Evolutionary conservation across 2,329 filamentous ascomycete genomes (phyloP), one percentile per base, ranked within the genome.

Genomic region (Microthyrium microscopicum): DNA sequence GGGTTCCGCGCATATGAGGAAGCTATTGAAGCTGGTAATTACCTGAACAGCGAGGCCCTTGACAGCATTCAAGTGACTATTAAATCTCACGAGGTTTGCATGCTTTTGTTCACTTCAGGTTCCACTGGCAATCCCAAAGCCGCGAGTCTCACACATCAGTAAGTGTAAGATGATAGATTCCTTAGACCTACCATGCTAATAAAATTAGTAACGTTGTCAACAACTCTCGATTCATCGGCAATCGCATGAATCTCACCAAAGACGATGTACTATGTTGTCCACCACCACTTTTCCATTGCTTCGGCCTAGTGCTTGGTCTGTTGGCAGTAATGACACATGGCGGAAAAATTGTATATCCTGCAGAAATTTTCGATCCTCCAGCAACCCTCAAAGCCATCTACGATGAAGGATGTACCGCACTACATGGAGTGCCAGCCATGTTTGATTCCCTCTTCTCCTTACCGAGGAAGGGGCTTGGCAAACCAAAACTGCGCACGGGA

Each of bases 401-500:
- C 5, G 47, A 51, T 6, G 57, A 62, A 35, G 48, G 45, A 21
- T 61, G 57, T 50, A 87, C 81, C 0, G 80, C 76, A 0, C 61
- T 87, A 1, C 79, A 85, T 48, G 81, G 81, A 21, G 81, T 87
- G 0, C 81, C 81, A 0, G 79, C 81, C 36, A 87, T 87, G 81
- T 83, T 84, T 52, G 77, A 83, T 48, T 73, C 73, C 0, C 60
- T 69, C 7, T 57, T 70, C 36, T 53, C 53, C 25, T 46, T 64
- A 2, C 57, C 58, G n/a, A 57, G 62, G 35, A 41, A 44, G 3
- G 48, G 54, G 12, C 68, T 66, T 44, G 53, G 63, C 37, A 57
- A 52, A 54, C 43, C 34, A 17, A 36, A 37, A 12, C 61, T 85
- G 13, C 65, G 80, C 21, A 85, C 79, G 0, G 80, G 80, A 5